Base-by-base conservation (phyloP, 1,284 basidiomycete genomes). In the Ceraceosorus guamensis region DNA sequence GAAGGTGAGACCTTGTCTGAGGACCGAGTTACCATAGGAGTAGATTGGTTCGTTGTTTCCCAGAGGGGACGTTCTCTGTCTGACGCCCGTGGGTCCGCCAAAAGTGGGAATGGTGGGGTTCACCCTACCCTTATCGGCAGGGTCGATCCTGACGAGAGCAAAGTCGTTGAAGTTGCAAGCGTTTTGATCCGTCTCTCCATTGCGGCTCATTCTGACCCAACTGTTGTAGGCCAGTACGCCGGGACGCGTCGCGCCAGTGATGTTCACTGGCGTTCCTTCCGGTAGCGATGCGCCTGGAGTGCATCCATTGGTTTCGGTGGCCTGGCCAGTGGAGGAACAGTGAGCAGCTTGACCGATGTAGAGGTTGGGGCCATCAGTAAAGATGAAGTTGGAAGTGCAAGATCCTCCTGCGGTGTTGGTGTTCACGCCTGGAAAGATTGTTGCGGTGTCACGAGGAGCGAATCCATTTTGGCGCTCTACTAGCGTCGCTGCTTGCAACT, bases 11-110 rank as follows among this genome's bases (percentile, higher is more conserved):
- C 66, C 66, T 16, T 57, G 57, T n/a, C 66, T 57, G 7, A 68
- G 62, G 47, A 66, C 59, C 48, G 63, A 66, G 57, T 68, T 68
- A 55, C 64, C 65, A 49, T 64, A 68, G 53, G 58, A 59, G 62
- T 60, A 66, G n/a, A 66, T 57, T 46, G 53, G 52, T 47, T 67
- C 66, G 39, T 56, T 18, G 30, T 24, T 43, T 33, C 45, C 52
- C n/a, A 67, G 45, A 11, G 56, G 61, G 5, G 46, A 44, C 0
- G 56, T 48, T n/a, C n/a, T n/a, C 37, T 41, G 37, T n/a, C 64
- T 50, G 30, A 66, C 33, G 34, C 66, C 66, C 4, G 47, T 53
- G 6, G 66, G 66, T 32, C 66, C 66, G 49, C 66, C 66, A 16
- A 67, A 67, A 3, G 52, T 63, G 30, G 66, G 64, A 1, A 67